A percentile compares a stretch with the other conserved stretches of the same genome.
These are phyloP conservation scores for Albatrellus ellisii DNA, from an alignment of 768 basidiomycete species.

Conservation along the genomic window DNA sequence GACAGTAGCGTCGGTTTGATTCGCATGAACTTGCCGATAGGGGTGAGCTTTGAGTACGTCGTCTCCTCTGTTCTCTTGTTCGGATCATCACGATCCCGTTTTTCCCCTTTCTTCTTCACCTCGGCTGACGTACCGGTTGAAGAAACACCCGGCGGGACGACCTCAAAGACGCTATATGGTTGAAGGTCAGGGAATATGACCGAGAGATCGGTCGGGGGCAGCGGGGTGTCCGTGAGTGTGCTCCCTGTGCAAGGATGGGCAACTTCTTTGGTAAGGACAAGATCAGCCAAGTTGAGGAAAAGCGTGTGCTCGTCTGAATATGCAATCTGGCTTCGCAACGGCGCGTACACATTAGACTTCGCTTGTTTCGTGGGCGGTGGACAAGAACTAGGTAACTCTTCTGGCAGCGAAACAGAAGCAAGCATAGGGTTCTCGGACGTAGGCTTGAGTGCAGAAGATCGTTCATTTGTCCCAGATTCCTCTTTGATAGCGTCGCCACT, in stretches of 20 bases:
- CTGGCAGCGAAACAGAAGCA: background rate
- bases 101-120: constrained; percentile 27
- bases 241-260: constrained; percentile 2
- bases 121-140: constrained; percentile 6
- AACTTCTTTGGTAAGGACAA: constrained; percentile 20
- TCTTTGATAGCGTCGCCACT: background rate
- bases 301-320: constrained; percentile 29
- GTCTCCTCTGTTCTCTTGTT: constrained; percentile 70
- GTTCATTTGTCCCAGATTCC: background rate
- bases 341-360: constrained; percentile 34
- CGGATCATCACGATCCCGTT: constrained; percentile 54
- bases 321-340: constrained; percentile 45
- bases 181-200: constrained; percentile 81
- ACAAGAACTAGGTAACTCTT: constrained; percentile 1
- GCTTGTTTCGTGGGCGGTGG: constrained; percentile 20
- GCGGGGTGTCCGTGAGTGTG: constrained; percentile 15
- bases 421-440: constrained; percentile 10
- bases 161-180: constrained; percentile 42
- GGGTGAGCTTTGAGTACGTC: constrained; percentile 60
- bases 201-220: constrained; percentile 34
- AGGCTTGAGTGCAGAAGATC: constrained; percentile 5
- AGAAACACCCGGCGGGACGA: constrained; percentile 10
- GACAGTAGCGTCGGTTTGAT: constrained; percentile 76
- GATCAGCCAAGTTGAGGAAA: constrained; percentile 41
- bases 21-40: constrained; percentile 68